Percentiles rank a stretch among this genome's conserved stretches.
phyloP scores from a whole-genome alignment of 768 basidiomycete genomes.

The Lactarius sp. region DNA sequence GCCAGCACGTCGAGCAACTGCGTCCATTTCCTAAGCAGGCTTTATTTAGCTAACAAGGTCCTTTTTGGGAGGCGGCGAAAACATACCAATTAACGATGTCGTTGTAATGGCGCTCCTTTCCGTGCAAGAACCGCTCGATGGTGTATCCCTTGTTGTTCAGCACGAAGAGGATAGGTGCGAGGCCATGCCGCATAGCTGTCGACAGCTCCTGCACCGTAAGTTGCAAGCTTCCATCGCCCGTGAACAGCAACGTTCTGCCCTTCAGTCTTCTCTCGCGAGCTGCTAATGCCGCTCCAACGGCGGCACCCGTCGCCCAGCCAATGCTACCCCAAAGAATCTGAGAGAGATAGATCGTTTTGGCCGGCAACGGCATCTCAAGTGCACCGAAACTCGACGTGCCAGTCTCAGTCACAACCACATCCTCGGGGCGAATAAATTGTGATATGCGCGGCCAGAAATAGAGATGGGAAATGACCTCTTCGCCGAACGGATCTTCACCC shows the following conservation, averaged over 20 bases:
- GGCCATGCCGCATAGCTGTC: slow-evolving; percentile 66
- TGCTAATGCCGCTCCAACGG: slow-evolving; percentile 77
- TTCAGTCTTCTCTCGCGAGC: slow-evolving; percentile 53
- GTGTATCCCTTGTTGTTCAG: slow-evolving; percentile 82
- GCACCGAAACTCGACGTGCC: slow-evolving; percentile 87
- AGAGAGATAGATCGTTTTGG: slow-evolving; percentile 56
- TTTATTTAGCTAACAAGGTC: not conserved
- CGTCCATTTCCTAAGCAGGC: slow-evolving; percentile 51
- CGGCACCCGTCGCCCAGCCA: slow-evolving; percentile 80
- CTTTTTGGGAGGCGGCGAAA: not conserved
- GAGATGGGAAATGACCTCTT: slow-evolving; percentile 60
- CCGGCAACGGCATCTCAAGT: slow-evolving; percentile 72
- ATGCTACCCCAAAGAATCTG: slow-evolving; percentile 92
- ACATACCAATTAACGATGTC: slow-evolving; percentile 70
- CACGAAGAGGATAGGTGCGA: slow-evolving; percentile 82
- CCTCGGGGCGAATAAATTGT: slow-evolving; percentile 63
- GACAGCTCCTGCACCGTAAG: slow-evolving; percentile 79
- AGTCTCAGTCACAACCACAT: slow-evolving; percentile 85
- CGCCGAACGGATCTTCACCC: slow-evolving; percentile 36
- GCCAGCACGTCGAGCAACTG: slow-evolving; percentile 56
- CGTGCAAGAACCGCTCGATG: slow-evolving; percentile 78
- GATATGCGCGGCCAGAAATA: slow-evolving; percentile 83
- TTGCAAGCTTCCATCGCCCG: slow-evolving; percentile 84
- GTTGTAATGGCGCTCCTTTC: slow-evolving; percentile 71
- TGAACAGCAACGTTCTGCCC: slow-evolving; percentile 73